These are phyloP conservation scores for Hanseniaspora lachancei DNA, from an alignment of 805 yeast species.

Conservation along the genomic window DNA sequence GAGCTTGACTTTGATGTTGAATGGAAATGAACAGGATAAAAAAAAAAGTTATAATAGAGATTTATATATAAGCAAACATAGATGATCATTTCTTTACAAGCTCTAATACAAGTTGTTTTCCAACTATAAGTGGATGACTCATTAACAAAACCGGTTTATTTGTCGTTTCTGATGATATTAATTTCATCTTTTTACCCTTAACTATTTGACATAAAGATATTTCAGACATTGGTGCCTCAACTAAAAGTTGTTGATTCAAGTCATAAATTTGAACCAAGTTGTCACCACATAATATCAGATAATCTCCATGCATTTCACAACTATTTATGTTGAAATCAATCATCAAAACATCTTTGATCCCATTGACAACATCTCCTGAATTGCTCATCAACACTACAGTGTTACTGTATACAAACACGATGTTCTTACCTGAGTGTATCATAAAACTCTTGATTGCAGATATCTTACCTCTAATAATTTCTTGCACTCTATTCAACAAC, in stretches of 20 bases:
- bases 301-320: constrained; percentile 35
- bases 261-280: constrained; percentile 62
- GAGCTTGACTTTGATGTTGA: constrained; percentile 56
- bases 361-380: constrained; percentile 38
- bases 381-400: constrained; percentile 56
- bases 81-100: constrained; percentile 36
- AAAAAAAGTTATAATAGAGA: constrained; percentile 76
- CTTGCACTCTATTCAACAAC: constrained; percentile 29
- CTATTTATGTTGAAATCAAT: constrained; percentile 32
- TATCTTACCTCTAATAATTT: constrained; percentile 27
- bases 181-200: constrained; percentile 50
- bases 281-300: constrained; percentile 42
- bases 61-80: constrained; percentile 59
- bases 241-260: constrained; percentile 33
- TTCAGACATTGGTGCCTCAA: constrained; percentile 26
- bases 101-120: constrained; percentile 46
- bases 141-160: constrained; percentile 33
- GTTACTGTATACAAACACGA: constrained; percentile 54
- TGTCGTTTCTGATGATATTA: constrained; percentile 29
- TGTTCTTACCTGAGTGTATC: constrained; percentile 39
- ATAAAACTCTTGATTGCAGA: constrained; percentile 54
- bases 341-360: constrained; percentile 30
- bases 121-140: constrained; percentile 54
- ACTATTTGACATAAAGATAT: constrained; percentile 51
- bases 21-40: constrained; percentile 58